These are phyloP conservation scores for Psophocarpus tetragonolobus DNA, from an alignment of 306 rosid genomes.

Conservation along the genomic window DNA sequence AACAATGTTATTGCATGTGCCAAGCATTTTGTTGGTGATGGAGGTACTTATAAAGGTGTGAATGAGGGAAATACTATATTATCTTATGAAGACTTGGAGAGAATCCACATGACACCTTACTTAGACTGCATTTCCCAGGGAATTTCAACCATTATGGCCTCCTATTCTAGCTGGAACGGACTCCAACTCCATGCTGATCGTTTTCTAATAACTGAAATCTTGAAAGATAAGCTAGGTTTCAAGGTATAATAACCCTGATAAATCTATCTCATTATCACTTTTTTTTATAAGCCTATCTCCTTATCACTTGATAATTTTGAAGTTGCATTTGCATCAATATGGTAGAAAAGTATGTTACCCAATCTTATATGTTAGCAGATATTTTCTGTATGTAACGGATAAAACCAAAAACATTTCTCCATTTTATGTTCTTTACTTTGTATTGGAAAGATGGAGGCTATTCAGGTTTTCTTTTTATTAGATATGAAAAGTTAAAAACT, in stretches of 20 bases:
- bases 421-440: conserved; percentile 7
- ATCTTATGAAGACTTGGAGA: conserved; percentile 76
- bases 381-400: background rate
- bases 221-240: conserved; percentile 79
- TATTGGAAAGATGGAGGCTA: background rate
- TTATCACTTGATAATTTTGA: conserved; percentile 7
- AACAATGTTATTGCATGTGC: conserved; percentile 88
- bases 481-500: background rate
- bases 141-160: conserved; percentile 88
- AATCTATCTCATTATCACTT: background rate
- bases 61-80: conserved; percentile 77
- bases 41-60: conserved; percentile 78
- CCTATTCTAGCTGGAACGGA: conserved; percentile 91
- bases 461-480: background rate
- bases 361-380: background rate
- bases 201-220: conserved; percentile 69
- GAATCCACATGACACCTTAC: conserved; percentile 85
- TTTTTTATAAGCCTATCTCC: background rate
- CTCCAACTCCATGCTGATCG: conserved; percentile 59
- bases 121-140: conserved; percentile 82
- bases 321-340: conserved; percentile 17
- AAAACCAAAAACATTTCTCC: background rate
- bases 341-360: background rate
- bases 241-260: conserved; percentile 50
- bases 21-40: conserved; percentile 96